Conservation (phyloP, 352 stramenopile species). For the Phytophthora megakarya region DNA sequence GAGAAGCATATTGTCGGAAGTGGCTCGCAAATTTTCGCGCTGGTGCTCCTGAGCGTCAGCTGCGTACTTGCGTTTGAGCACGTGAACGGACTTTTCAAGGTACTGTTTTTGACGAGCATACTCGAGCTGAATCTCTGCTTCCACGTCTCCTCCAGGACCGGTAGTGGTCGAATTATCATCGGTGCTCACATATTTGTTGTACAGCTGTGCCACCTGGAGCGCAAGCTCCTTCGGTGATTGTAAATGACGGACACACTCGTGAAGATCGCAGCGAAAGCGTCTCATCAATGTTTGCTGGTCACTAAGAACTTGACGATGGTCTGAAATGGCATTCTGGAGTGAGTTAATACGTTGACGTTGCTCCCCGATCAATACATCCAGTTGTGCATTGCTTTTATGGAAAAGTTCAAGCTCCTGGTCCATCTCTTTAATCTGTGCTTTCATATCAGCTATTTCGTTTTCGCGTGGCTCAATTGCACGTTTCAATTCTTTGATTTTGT, state of each 20-base stretch:
- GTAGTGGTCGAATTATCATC: slow-evolving; percentile 26
- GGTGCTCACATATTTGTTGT: slow-evolving; percentile 72
- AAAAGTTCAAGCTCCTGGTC: slow-evolving; percentile 95
- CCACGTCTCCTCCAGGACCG: slow-evolving; percentile 49
- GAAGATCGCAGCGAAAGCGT: slow-evolving; percentile 87
- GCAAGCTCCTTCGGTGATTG: slow-evolving; percentile 84
- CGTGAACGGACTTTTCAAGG: slow-evolving; percentile 91
- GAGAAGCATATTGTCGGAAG: slow-evolving; percentile 89
- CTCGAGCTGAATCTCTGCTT: slow-evolving; percentile 79
- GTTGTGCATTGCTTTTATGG: slow-evolving; percentile 92
- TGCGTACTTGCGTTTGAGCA: slow-evolving; percentile 87
- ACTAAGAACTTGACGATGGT: slow-evolving; percentile 56
- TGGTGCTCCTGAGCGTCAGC: slow-evolving; percentile 76
- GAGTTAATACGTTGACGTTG: slow-evolving; percentile 84
- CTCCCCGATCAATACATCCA: slow-evolving; percentile 94
- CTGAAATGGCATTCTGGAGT: slow-evolving; percentile 83
- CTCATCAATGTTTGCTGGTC: slow-evolving; percentile 71
- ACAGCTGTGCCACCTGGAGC: slow-evolving; percentile 69
- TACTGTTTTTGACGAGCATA: slow-evolving; percentile 93
- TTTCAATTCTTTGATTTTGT: slow-evolving; percentile 97
- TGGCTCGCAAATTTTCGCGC: slow-evolving; percentile 62
- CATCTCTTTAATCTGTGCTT: slow-evolving; percentile 95
- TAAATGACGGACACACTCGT: slow-evolving; percentile 75
- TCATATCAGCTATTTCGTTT: slow-evolving; percentile 95
- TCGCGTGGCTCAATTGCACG: slow-evolving; percentile 94